Evolutionary conservation across 495 filamentous ascomycete genomes (phyloP), one percentile per base, ranked within the genome.

Genomic region (Opeltia flavorubescens): DNA sequence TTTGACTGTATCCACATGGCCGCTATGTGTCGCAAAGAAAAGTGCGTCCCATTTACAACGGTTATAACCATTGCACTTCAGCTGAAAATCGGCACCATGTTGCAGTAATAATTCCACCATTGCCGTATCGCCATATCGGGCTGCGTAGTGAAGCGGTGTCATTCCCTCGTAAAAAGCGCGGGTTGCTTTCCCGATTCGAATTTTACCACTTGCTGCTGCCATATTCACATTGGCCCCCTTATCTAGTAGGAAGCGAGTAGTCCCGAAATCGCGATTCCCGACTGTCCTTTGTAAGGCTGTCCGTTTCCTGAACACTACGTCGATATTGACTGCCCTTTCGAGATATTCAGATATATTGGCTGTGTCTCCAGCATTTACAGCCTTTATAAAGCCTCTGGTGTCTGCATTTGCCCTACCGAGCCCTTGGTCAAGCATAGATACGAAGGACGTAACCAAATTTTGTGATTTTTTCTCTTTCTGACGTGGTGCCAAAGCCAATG

Each of bases 61-160:
- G 30, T 62, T 59, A 27, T 65, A 56, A 25, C 59, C 55, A 24
- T 59, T 55, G 15, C 62, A 63, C 43, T 65, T 55, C 2, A 61
- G 49, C 50, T 65, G 64, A 5, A 63, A 57, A 26, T 60, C 61
- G 6, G 63, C 62, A 15, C 30, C 30, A 33, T 33, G 30, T 33
- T 33, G 30, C 13, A 65, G 55, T 5, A 66, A 55, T 1, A 60
- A 45, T 5, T 62, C 49, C 1, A 66, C 62, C 17, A 65, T 55
- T 23, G 71, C 62, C 24, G 58, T 55, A 44, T 50, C 23, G 55
- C 55, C 3, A 59, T 58, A 67, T 40, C 55, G 63, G 1, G 60
- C 56, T 30, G 68, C 68, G 65, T 64, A 67, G 30, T 70, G 66
- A 11, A 71, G 48, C 0, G 66, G 62, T 5, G 64, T 66, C 63